Base-by-base conservation (phyloP, 768 basidiomycete species). In the Lactifluus pinguis region DNA sequence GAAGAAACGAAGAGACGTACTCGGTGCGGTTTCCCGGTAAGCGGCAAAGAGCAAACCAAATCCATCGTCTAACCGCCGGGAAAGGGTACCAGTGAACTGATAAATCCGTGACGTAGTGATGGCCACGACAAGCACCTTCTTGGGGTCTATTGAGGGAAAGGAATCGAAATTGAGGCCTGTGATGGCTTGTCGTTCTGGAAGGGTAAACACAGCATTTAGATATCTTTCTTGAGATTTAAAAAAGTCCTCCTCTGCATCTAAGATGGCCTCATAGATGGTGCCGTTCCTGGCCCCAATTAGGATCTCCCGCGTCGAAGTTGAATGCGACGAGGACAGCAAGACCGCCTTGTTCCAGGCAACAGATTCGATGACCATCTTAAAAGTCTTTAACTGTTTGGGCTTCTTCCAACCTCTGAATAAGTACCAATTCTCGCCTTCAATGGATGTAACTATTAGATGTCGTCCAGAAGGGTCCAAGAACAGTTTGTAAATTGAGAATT, bases 401-500 rank as follows among this genome's bases (percentile, higher is more conserved):
- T 93, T 91, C 76, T 88, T 89, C 83, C 86, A 87, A 9, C 81
- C 79, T 55, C 81, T 79, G 68, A 84, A 93, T 4, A 94, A 75
- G 70, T 98, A 98, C 85, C 90, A 98, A 63, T 92, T 95, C 70
- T 99, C 95, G 53, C 93, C 93, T 68, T 92, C 84, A 13, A 76
- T 77, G 9, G 93, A 94, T 0, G 92, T 90, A 55, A 95, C 79
- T 45, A 98, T 73, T 53, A 95, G 81, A 74, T 98, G 97, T 38
- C 89, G 80, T 4, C 95, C 95, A 0, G 93, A 89, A 14, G 95
- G 95, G 72, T 98, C 95, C 70, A 90, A 82, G 74, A 94, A 98
- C 55, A 98, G 73, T 69, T 87, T 87, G 76, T 87, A 75, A 50
- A 98, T 83, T 8, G 80, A 77, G 77, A 91, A 81, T 62, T 92